Conservation (phyloP, 169 alveolate genomes). For the Plasmodium yoelii region DNA sequence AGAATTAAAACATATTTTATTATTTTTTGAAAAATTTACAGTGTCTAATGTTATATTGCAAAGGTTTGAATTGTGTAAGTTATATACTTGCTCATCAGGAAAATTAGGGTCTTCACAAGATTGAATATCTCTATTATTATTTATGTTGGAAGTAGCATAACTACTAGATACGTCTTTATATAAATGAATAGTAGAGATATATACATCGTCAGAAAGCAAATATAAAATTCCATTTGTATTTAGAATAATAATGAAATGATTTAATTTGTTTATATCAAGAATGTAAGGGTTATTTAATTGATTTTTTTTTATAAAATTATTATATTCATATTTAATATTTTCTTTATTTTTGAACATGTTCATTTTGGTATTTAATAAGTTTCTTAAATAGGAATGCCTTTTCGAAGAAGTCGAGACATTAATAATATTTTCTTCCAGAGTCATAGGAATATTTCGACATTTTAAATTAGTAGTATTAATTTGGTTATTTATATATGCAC, state of each 20-base stretch:
- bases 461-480: slow-evolving; percentile 60
- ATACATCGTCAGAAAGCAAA: slow-evolving; percentile 55
- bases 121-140: no score
- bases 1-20: slow-evolving; percentile 3
- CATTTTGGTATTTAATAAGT: slow-evolving; percentile 13
- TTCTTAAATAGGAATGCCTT: slow-evolving; percentile 3
- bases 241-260: slow-evolving; percentile 53
- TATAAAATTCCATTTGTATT: slow-evolving; percentile 63
- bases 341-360: slow-evolving; percentile 17
- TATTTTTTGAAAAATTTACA: slow-evolving; percentile 31
- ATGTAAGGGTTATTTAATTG: not conserved
- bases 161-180: not conserved
- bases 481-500: slow-evolving; percentile 55
- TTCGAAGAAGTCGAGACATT: slow-evolving; percentile 32
- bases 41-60: slow-evolving; percentile 67
- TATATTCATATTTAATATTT: slow-evolving; percentile 3
- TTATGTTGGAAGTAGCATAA: not conserved
- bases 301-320: not conserved
- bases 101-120: no score
- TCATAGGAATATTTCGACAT: not conserved
- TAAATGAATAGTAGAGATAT: slow-evolving; percentile 43
- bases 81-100: slow-evolving; percentile 27
- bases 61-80: slow-evolving; percentile 36
- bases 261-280: slow-evolving; percentile 47
- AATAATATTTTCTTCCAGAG: slow-evolving; percentile 9